These are phyloP conservation scores for Coleophoma cylindrospora DNA, from an alignment of 2,329 filamentous ascomycete species.

Conservation along the genomic window DNA sequence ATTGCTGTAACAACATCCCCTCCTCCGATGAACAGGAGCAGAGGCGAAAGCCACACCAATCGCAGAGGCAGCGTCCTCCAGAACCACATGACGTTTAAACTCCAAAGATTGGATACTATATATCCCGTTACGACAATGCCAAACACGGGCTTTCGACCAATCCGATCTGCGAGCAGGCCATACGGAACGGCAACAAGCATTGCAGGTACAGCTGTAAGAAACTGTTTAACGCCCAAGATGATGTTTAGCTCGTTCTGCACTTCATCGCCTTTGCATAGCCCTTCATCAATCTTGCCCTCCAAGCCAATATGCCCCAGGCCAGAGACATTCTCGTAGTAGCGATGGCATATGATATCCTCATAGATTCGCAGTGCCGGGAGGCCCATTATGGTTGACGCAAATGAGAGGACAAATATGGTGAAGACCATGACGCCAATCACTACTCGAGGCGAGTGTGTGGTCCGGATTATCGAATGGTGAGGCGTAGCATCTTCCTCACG, in stretches of 20 bases:
- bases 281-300: conserved; percentile 27
- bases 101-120: conserved; percentile 20
- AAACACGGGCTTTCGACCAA: conserved; percentile 32
- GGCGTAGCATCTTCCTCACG: background rate
- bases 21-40: conserved; percentile 29
- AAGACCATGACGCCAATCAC: conserved; percentile 27
- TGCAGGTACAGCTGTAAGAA: conserved; percentile 27
- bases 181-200: conserved; percentile 27
- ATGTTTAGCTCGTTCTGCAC: conserved; percentile 32
- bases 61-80: conserved; percentile 25
- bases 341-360: conserved; percentile 35
- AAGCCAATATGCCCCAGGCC: conserved; percentile 16
- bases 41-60: conserved; percentile 28
- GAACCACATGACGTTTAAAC: conserved; percentile 29
- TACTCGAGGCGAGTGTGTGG: conserved; percentile 18
- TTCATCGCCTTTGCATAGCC: conserved; percentile 29
- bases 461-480: conserved; percentile 5
- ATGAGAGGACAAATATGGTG: conserved; percentile 25
- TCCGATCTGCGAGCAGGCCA: conserved; percentile 31
- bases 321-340: conserved; percentile 25
- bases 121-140: conserved; percentile 26
- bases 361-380: conserved; percentile 30
- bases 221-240: conserved; percentile 25
- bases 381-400: conserved; percentile 23
- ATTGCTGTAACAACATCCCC: conserved; percentile 28